Conservation (phyloP, 2,329 filamentous ascomycete species). For the Apiospora saccharicola region DNA sequence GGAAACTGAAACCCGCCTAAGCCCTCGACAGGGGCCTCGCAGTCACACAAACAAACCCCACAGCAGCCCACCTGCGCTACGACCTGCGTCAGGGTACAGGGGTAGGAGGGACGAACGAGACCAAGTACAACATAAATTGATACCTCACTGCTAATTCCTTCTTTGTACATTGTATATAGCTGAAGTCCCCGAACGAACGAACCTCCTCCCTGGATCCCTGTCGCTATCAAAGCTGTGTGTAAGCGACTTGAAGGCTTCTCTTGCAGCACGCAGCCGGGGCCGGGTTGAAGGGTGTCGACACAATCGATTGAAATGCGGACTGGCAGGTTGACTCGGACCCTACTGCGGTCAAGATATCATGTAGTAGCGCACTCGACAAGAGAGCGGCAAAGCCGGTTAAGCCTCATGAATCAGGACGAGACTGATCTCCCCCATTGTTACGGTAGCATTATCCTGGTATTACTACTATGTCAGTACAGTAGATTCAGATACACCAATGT, state of each 20-base stretch:
- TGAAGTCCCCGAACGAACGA: conserved; percentile 18
- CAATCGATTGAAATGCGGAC: neutral
- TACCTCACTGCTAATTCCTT: neutral
- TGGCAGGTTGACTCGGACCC: neutral
- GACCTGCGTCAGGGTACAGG: conserved; percentile 20
- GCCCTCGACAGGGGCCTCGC: conserved; percentile 34
- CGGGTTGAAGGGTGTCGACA: neutral
- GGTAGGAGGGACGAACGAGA: neutral
- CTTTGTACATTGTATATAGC: conserved; percentile 11
- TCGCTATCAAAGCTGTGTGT: conserved; percentile 29
- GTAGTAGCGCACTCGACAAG: neutral
- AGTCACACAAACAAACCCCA: conserved; percentile 28
- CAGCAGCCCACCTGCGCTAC: conserved; percentile 22
- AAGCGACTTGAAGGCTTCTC: neutral
- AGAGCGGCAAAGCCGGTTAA: neutral
- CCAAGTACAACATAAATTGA: no score
- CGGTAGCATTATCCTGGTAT: conserved; percentile 8
- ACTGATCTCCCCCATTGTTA: conserved; percentile 10
- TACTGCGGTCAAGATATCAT: neutral
- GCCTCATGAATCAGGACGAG: conserved; percentile 9
- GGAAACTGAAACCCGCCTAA: conserved; percentile 43
- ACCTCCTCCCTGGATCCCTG: conserved; percentile 23
- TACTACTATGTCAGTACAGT: neutral
- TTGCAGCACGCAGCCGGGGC: neutral
- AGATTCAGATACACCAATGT: conserved; percentile 15